A percentile compares a stretch with the other conserved stretches of the same genome.
Conservation (phyloP, 2,329 filamentous ascomycete genomes). For the Teratosphaeria epicoccoides region DNA sequence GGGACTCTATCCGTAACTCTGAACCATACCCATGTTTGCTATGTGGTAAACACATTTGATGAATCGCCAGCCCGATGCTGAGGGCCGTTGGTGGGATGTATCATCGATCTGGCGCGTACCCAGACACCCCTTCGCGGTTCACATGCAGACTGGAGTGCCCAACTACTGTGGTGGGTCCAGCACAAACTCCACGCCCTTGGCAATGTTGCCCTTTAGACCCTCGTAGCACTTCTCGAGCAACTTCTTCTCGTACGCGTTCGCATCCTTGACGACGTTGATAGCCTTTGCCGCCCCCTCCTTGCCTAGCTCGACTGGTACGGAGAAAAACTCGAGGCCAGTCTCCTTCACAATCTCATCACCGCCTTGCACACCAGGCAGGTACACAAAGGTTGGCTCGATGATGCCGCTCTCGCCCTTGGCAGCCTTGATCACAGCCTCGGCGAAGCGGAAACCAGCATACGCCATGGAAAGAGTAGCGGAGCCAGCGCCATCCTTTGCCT, state of each 20-base stretch:
- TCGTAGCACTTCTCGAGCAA: constrained; percentile 65
- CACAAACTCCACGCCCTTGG: constrained; percentile 85
- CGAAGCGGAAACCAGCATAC: constrained; percentile 90
- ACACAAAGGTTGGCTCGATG: constrained; percentile 90
- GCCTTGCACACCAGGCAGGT: constrained; percentile 79
- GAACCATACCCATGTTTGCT: background rate
- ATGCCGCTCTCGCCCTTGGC: constrained; percentile 82
- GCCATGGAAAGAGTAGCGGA: constrained; percentile 92
- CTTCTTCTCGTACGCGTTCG: constrained; percentile 80
- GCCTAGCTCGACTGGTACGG: constrained; percentile 87
- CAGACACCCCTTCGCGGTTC: background rate
- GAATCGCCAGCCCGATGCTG: background rate
- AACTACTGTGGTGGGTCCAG: constrained; percentile 71
- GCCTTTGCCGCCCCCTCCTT: constrained; percentile 73
- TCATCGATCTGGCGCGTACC: background rate
- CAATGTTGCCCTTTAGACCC: constrained; percentile 84
- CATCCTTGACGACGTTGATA: constrained; percentile 62
- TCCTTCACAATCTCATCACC: constrained; percentile 77
- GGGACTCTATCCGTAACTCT: background rate
- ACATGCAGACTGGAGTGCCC: background rate
- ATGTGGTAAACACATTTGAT: background rate
- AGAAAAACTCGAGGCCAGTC: constrained; percentile 85
- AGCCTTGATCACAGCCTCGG: constrained; percentile 87
- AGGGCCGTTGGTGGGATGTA: background rate
- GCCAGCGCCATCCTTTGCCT: constrained; percentile 85